phyloP scores from a whole-genome alignment of 176 grass and related monocot species.

The Eleusine indica region DNA sequence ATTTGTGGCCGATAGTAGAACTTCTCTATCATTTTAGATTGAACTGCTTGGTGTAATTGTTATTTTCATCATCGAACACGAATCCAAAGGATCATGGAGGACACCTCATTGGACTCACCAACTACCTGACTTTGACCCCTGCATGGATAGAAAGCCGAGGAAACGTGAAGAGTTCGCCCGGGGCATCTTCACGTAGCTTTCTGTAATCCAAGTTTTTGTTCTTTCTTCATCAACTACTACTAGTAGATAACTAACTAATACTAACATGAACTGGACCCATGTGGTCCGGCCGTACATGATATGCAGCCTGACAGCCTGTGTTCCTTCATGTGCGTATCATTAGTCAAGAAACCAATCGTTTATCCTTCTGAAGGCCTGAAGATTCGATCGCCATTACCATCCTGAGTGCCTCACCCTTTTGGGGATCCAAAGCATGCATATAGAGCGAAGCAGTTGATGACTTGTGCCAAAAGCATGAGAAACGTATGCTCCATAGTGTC shows the following conservation, averaged over 20 bases:
- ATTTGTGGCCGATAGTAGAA: not conserved
- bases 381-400: conserved; percentile 10
- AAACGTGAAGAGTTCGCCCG: not conserved
- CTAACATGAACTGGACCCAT: not conserved
- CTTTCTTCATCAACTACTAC: not conserved
- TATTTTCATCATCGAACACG: not conserved
- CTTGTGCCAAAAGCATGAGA: not conserved
- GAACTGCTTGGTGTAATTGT: not conserved
- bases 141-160: not conserved
- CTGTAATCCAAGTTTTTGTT: not conserved
- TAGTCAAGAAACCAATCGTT: conserved; percentile 3
- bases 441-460: not conserved
- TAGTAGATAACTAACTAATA: not conserved
- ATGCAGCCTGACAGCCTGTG: not conserved
- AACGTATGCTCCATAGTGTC: not conserved
- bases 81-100: not conserved
- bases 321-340: not conserved
- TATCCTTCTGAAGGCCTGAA: not conserved
- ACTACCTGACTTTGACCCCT: not conserved
- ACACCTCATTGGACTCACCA: not conserved
- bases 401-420: not conserved
- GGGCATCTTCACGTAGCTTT: conserved; percentile 22
- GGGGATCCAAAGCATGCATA: not conserved
- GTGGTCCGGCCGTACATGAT: not conserved
- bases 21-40: not conserved